Evolutionary conservation across 352 stramenopile genomes (phyloP).

Genomic region (Salisapilia sapeloensis): DNA sequence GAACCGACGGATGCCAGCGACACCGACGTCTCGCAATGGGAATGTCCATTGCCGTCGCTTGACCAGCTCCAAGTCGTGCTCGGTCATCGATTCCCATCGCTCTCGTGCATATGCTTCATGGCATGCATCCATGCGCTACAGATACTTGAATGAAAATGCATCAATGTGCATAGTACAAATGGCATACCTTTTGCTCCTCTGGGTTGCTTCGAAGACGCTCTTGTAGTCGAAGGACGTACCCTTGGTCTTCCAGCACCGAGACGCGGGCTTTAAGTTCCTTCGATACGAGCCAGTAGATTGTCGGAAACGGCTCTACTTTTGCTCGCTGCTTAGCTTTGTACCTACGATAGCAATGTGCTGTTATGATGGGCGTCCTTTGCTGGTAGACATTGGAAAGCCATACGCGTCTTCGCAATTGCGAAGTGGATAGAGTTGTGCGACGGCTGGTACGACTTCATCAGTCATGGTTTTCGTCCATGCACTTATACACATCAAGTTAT

Average conservation of each 20-base stretch:
- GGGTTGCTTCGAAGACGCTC: slow-evolving; percentile 16
- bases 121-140: slow-evolving; percentile 21
- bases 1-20: slow-evolving; percentile 36
- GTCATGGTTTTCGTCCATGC: slow-evolving; percentile 4
- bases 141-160: slow-evolving; percentile 1
- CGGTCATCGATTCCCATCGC: slow-evolving; percentile 30
- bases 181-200: slow-evolving; percentile 11
- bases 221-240: slow-evolving; percentile 22
- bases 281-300: slow-evolving; percentile 41
- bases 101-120: slow-evolving; percentile 25
- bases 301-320: slow-evolving; percentile 42
- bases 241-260: slow-evolving; percentile 31
- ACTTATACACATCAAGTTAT: slow-evolving; percentile 25
- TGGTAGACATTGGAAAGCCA: too few species aligned
- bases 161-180: neutral
- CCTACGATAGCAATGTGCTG: too few species aligned
- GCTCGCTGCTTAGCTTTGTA: slow-evolving; percentile 45
- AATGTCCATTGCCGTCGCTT: slow-evolving; percentile 16
- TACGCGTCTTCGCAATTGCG: slow-evolving; percentile 21
- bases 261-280: slow-evolving; percentile 26
- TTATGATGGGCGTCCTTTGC: too few species aligned
- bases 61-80: slow-evolving; percentile 17
- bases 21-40: slow-evolving; percentile 26
- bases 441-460: slow-evolving; percentile 5
- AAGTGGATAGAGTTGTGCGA: slow-evolving; percentile 40